Evolutionary conservation across 2,329 filamentous ascomycete species (phyloP), one percentile per base, ranked within the genome.

Genomic region (Diaporthe ampelina): DNA sequence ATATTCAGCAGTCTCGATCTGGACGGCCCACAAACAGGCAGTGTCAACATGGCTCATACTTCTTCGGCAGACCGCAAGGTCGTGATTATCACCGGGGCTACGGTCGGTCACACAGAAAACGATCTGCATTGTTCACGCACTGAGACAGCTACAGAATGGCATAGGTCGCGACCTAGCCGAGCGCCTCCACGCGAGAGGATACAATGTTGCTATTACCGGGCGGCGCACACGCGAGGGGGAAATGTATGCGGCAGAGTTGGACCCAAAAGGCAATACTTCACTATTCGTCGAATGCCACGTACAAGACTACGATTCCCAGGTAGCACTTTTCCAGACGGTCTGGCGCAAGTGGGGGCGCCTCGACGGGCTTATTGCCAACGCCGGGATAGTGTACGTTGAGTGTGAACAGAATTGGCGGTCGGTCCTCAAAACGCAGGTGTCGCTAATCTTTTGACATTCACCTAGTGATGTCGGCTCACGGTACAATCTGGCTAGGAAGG

Each of bases 151-250:
- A 26, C 29, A 67, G 43, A 67, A 50, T 29, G 43, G 63, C 15
- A 67, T 67, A 29, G 63, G 63, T 24, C 43, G 43, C 63, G 63
- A 67, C 8, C 48, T 67, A 3, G 63, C 63, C 10, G 63, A 52
- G 63, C 63, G 48, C 29, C 43, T 67, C 26, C 48, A 67, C 32
- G 48, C 43, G 7, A 26, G 63, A 17, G 63, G 63, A 10, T 67
- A 67, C 6, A 50, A 37, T 19, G 43, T 67, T 9, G 63, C 43
- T 9, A 15, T 67, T 17, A 67, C 29, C 21, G 63, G 63, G 26
- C 43, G 63, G 26, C 63, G 63, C 21, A 19, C 24, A 21, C 26
- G 52, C 5, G 29, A 50, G 19, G 63, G 63, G n/a, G 29, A 52
- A 24, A 17, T 10, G 11, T 35, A 54, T 29, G 63, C 63, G 4